phyloP scores from a whole-genome alignment of 768 basidiomycete species.

The Collybia sp. region DNA sequence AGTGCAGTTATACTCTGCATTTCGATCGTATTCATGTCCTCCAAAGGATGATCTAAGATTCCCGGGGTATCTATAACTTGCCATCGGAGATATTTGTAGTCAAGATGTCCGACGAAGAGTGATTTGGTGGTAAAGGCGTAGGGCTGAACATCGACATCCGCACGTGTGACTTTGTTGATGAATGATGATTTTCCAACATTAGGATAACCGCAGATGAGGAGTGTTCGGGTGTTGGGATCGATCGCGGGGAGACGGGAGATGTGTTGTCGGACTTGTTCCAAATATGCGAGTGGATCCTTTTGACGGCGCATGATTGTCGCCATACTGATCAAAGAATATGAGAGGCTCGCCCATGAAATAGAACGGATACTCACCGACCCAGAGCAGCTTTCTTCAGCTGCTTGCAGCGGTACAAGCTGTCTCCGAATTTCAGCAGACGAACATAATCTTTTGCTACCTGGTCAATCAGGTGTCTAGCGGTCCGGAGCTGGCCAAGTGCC shows the following conservation, averaged over 20 bases:
- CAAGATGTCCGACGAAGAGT: slow-evolving; percentile 96
- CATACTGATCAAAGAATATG: slow-evolving; percentile 54
- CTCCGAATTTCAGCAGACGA: slow-evolving; percentile 95
- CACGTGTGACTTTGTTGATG: slow-evolving; percentile 99
- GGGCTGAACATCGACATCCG: slow-evolving; percentile 98
- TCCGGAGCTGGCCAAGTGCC: slow-evolving; percentile 94
- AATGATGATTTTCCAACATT: slow-evolving; percentile 99
- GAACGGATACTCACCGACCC: slow-evolving; percentile 71
- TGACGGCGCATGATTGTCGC: slow-evolving; percentile 98
- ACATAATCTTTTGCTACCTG: slow-evolving; percentile 97
- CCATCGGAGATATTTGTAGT: slow-evolving; percentile 99
- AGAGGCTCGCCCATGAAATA: not conserved
- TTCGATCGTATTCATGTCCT: slow-evolving; percentile 99
- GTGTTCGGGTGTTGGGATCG: slow-evolving; percentile 96
- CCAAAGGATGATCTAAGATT: slow-evolving; percentile 94
- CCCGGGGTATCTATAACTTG: slow-evolving; percentile 99
- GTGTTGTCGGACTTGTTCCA: slow-evolving; percentile 99
- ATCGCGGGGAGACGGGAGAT: slow-evolving; percentile 97
- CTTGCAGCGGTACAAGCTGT: slow-evolving; percentile 96
- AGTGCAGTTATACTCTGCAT: slow-evolving; percentile 99
- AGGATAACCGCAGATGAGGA: slow-evolving; percentile 97
- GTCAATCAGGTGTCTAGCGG: slow-evolving; percentile 93
- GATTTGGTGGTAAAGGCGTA: slow-evolving; percentile 99
- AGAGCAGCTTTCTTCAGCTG: slow-evolving; percentile 97
- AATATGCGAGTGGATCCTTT: slow-evolving; percentile 97